Percentiles rank a stretch among this genome's conserved stretches.
These are phyloP conservation scores for Populus davidiana DNA, from an alignment of 345 rosid genomes.

Conservation along the genomic window DNA sequence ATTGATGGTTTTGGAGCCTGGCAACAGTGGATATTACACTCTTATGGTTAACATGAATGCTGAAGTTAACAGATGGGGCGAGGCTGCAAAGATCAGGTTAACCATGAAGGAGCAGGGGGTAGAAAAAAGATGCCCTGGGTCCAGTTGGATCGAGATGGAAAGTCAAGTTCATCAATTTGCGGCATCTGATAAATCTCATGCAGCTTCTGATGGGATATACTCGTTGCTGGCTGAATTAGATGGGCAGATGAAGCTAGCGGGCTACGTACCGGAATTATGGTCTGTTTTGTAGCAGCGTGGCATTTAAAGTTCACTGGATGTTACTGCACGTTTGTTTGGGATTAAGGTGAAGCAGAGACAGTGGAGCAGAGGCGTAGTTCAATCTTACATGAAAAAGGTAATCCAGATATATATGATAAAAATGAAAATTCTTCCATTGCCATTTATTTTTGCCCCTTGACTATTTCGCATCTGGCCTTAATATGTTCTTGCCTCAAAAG, in stretches of 20 bases:
- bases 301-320: background rate
- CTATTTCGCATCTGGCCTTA: no score
- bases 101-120: conserved; percentile 53
- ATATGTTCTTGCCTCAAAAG: no score
- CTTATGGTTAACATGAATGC: conserved; percentile 66
- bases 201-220: conserved; percentile 44
- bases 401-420: no score
- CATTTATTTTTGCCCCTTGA: no score
- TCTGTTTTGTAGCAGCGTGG: background rate
- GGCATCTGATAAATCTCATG: conserved; percentile 60
- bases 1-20: conserved; percentile 60
- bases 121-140: conserved; percentile 59
- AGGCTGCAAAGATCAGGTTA: conserved; percentile 54
- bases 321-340: no score
- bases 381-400: no score
- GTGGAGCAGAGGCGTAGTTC: no score
- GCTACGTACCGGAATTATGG: background rate
- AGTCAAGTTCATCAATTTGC: conserved; percentile 50
- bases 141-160: conserved; percentile 64
- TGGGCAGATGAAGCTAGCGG: conserved; percentile 43
- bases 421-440: no score
- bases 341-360: no score
- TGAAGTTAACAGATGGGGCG: conserved; percentile 61
- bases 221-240: conserved; percentile 47
- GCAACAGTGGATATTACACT: conserved; percentile 51